A percentile compares a stretch with the other conserved stretches of the same genome.
These are phyloP conservation scores for Penicillium nucicola DNA, from an alignment of 495 filamentous ascomycete species.

Conservation along the genomic window DNA sequence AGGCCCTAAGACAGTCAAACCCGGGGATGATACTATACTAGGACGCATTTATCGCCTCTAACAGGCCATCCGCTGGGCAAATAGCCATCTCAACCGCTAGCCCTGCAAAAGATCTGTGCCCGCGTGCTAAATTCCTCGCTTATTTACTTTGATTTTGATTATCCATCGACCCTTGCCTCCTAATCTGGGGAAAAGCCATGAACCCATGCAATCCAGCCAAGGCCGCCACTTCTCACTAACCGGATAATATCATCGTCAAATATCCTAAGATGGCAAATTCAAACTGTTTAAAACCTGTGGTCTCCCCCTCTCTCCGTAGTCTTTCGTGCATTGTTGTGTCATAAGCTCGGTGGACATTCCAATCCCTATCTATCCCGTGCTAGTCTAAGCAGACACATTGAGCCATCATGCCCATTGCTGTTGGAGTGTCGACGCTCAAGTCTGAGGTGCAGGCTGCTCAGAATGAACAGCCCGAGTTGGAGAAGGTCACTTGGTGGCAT, in stretches of 20 bases:
- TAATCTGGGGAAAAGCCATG: conserved; percentile 3
- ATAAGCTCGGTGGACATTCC: neutral
- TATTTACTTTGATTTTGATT: neutral
- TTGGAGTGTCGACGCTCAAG: conserved; percentile 11
- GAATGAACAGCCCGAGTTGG: conserved; percentile 52
- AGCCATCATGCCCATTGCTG: conserved; percentile 12
- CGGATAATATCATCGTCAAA: conserved; percentile 4
- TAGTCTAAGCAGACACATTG: neutral
- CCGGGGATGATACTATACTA: neutral
- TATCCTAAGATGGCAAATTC: conserved; percentile 4
- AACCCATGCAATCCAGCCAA: neutral
- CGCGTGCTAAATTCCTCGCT: neutral
- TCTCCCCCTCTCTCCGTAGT: neutral
- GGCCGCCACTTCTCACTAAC: neutral
- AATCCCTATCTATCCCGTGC: neutral
- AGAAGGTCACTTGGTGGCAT: conserved; percentile 56
- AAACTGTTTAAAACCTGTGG: conserved; percentile 3
- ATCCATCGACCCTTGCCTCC: neutral
- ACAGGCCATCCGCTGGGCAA: neutral
- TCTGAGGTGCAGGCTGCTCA: conserved; percentile 36
- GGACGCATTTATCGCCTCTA: neutral
- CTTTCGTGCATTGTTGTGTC: neutral
- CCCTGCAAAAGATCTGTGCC: neutral
- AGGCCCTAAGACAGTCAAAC: neutral
- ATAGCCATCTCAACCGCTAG: neutral